A percentile compares a stretch with the other conserved stretches of the same genome.
phyloP scores from a whole-genome alignment of 2,329 filamentous ascomycete species.

The Chalaropsis thielavioides region DNA sequence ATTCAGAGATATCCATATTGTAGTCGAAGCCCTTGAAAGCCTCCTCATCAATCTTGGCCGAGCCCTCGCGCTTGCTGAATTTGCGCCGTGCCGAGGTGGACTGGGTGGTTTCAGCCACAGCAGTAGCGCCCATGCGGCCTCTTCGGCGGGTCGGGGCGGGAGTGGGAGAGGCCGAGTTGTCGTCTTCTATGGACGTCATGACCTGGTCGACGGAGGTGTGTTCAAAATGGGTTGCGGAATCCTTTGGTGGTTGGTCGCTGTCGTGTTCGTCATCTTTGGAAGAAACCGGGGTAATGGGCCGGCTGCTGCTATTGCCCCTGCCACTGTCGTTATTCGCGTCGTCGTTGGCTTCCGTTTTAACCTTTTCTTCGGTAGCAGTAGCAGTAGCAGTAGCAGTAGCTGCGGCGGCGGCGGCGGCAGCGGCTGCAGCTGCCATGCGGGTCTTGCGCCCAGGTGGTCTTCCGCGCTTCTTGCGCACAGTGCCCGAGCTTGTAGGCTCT shows the following conservation, averaged over 20 bases:
- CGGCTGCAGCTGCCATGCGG: slow-evolving; percentile 23
- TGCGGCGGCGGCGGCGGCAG: slow-evolving; percentile 28
- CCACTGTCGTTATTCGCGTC: slow-evolving; percentile 21
- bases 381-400: slow-evolving; percentile 18
- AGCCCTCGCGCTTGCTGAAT: slow-evolving; percentile 64
- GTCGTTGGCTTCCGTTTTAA: slow-evolving; percentile 23
- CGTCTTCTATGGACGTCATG: slow-evolving; percentile 30
- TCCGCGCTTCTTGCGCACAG: slow-evolving; percentile 28
- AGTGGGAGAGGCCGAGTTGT: slow-evolving; percentile 22
- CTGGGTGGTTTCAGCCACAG: slow-evolving; percentile 38
- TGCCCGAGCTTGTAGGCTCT: slow-evolving; percentile 21
- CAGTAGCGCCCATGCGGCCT: slow-evolving; percentile 35
- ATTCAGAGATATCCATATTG: slow-evolving; percentile 73
- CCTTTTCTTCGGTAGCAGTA: not conserved
- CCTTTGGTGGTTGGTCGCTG: slow-evolving; percentile 24
- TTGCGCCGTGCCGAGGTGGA: slow-evolving; percentile 79
- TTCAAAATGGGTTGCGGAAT: not conserved
- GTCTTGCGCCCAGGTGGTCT: slow-evolving; percentile 25
- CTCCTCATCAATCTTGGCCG: slow-evolving; percentile 71
- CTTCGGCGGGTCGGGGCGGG: slow-evolving; percentile 13
- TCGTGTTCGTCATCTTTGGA: slow-evolving; percentile 21
- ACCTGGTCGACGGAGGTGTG: slow-evolving; percentile 24
- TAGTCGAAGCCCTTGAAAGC: slow-evolving; percentile 89
- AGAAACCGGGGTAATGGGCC: slow-evolving; percentile 5
- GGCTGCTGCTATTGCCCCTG: slow-evolving; percentile 18